phyloP scores from a whole-genome alignment of 2,329 filamentous ascomycete species.

The Beauveria sp. region DNA sequence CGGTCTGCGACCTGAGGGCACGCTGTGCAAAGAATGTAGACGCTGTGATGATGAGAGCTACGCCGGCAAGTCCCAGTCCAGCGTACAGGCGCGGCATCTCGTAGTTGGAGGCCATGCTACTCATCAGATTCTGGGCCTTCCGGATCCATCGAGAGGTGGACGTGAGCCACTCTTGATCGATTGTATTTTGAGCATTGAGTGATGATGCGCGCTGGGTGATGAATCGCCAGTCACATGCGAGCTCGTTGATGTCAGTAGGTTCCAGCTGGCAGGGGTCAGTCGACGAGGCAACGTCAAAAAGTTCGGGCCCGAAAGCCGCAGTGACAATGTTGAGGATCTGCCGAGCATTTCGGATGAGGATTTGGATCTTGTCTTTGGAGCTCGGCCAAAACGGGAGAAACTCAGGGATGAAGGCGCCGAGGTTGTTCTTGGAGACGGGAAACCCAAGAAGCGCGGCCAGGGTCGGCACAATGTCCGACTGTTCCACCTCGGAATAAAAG shows the following conservation, averaged over 20 bases:
- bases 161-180: slow-evolving; percentile 33
- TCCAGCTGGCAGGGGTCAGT: slow-evolving; percentile 30
- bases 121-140: slow-evolving; percentile 71
- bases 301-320: slow-evolving; percentile 55
- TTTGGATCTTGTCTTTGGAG: slow-evolving; percentile 48
- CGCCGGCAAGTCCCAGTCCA: slow-evolving; percentile 33
- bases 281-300: slow-evolving; percentile 29
- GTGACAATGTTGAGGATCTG: slow-evolving; percentile 74
- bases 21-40: background rate
- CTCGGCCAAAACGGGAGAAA: slow-evolving; percentile 68
- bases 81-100: slow-evolving; percentile 55
- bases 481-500: slow-evolving; percentile 80
- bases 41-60: slow-evolving; percentile 30
- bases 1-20: background rate
- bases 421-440: slow-evolving; percentile 80
- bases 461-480: slow-evolving; percentile 89
- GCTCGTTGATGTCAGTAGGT: slow-evolving; percentile 38
- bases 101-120: slow-evolving; percentile 88
- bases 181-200: slow-evolving; percentile 17
- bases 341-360: slow-evolving; percentile 69
- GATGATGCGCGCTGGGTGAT: slow-evolving; percentile 21
- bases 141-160: slow-evolving; percentile 55
- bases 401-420: slow-evolving; percentile 76
- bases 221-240: slow-evolving; percentile 62
- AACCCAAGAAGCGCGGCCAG: slow-evolving; percentile 80